Base-by-base conservation (phyloP, 2,329 filamentous ascomycete genomes). In the Aspergillus uvarum region DNA sequence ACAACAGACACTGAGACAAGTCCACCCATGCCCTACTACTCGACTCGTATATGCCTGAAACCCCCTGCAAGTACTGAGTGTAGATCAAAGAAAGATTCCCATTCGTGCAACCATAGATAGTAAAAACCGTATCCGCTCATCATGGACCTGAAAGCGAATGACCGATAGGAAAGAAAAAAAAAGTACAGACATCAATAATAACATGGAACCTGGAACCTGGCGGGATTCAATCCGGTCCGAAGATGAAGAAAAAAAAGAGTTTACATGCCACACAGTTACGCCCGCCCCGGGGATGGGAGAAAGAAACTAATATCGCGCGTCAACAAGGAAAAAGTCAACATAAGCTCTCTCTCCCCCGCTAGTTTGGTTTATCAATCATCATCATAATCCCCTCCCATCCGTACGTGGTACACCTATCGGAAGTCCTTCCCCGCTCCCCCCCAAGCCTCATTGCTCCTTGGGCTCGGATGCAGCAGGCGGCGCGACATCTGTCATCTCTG, bases 401-500 rank as follows among this genome's bases (percentile, higher is more conserved):
- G 32, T 35, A 29, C 32, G 32, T 35, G 3, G 26, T 29, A 29
- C 26, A 29, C 26, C 26, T 3, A 29, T 10, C 26, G 26, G 26
- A 6, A 35, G 32, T 35, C 32, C 4, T 35, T 16, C 32, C 32
- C 11, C 32, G 32, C 11, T 12, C 11, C 14, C 32, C 5, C 11
- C 32, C 32, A 49, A 53, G 47, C 50, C 22, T 59, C 56, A 62
- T 49, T 67, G 51, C 62, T 67, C 67, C 57, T 64, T 68, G 48
- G 52, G 51, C 59, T 65, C 66, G 8, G 67, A 44, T 44, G 63
- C 64, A 0, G 63, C 64, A 0, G 63, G 58, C 31, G 70, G 63
- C 56, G 71, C 71, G 6, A 69, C 73, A 44, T 77, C 75, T 0
- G 67, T 63, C 76, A 77, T 77, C 48, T 76, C 74, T 5, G 71